Conservation (phyloP, 108 stramenopile genomes). For the Cylindrotheca fusiformis region DNA sequence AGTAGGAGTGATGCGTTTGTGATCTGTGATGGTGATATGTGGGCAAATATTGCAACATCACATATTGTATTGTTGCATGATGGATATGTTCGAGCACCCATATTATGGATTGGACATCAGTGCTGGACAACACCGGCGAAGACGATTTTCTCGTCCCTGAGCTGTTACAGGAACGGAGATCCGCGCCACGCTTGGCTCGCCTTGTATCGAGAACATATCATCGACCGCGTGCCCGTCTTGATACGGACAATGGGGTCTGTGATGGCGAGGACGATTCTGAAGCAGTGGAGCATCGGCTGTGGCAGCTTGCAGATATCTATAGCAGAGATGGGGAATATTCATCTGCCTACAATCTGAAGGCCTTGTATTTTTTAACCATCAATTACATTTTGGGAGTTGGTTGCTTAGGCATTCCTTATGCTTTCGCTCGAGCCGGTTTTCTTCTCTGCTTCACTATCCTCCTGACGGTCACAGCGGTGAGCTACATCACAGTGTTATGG, state of each 20-base stretch:
- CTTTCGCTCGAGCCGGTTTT: slow-evolving; percentile 38
- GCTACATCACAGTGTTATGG: slow-evolving; percentile 44
- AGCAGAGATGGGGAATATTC: background rate
- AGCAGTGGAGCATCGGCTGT: background rate
- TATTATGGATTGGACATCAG: slow-evolving; percentile 36
- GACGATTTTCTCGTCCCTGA: slow-evolving; percentile 14
- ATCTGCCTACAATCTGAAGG: slow-evolving; percentile 9
- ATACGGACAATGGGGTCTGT: background rate
- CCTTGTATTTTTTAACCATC: slow-evolving; percentile 40
- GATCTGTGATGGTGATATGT: no score
- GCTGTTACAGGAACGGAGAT: background rate
- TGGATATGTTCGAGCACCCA: no score
- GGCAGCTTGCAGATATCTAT: no score
- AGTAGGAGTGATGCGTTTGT: no score
- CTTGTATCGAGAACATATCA: slow-evolving; percentile 7
- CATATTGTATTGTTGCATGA: no score
- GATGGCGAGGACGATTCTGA: slow-evolving; percentile 3
- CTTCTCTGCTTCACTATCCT: slow-evolving; percentile 28
- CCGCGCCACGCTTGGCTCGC: slow-evolving; percentile 15
- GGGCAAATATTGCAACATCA: no score
- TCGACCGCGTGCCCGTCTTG: background rate
- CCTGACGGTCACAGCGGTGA: slow-evolving; percentile 19
- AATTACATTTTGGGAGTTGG: slow-evolving; percentile 62
- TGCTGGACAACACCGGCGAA: slow-evolving; percentile 13
- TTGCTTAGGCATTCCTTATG: slow-evolving; percentile 46